These are phyloP conservation scores for Casuarina equisetifolia DNA, from an alignment of 306 rosid genomes.

Conservation along the genomic window DNA sequence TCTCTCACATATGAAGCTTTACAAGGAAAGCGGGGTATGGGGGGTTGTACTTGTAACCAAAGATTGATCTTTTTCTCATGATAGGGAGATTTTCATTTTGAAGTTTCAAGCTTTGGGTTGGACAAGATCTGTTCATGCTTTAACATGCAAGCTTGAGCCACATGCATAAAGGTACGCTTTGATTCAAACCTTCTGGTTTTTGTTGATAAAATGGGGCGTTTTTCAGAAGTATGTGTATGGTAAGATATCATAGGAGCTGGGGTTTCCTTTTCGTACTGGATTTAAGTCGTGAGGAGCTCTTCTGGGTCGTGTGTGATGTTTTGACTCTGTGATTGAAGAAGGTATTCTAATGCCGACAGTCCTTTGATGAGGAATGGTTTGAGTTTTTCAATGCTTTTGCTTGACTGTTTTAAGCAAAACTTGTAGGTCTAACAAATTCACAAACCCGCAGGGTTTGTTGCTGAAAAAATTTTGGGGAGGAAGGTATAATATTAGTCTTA, in stretches of 20 bases:
- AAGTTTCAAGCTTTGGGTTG: constrained; percentile 39
- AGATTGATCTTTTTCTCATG: constrained; percentile 22
- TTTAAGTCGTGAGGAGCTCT: constrained; percentile 28
- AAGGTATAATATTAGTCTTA: constrained; percentile 19
- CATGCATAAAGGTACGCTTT: constrained; percentile 50
- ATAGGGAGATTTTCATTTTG: constrained; percentile 36
- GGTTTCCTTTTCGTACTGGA: constrained; percentile 14
- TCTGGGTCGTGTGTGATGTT: constrained; percentile 32
- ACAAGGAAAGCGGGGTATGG: constrained; percentile 47
- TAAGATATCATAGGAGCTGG: constrained; percentile 34
- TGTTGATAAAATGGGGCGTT: constrained; percentile 6
- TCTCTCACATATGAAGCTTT: constrained; percentile 56
- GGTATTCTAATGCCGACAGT: constrained; percentile 16
- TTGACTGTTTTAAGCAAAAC: constrained; percentile 16
- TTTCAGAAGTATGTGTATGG: constrained; percentile 16
- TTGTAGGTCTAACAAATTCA: constrained; percentile 17
- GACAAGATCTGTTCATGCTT: constrained; percentile 47
- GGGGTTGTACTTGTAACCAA: constrained; percentile 32
- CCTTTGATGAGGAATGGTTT: constrained; percentile 31
- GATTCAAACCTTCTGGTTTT: constrained; percentile 32
- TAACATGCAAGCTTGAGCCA: constrained; percentile 40
- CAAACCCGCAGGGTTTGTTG: constrained; percentile 18
- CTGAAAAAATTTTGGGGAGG: constrained; percentile 21
- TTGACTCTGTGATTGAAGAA: constrained; percentile 13
- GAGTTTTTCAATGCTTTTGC: constrained; percentile 14